Percentiles rank a stretch among this genome's conserved stretches.
These are phyloP conservation scores for Penicillium sp. DNA, from an alignment of 2,329 filamentous ascomycete species.

Conservation along the genomic window DNA sequence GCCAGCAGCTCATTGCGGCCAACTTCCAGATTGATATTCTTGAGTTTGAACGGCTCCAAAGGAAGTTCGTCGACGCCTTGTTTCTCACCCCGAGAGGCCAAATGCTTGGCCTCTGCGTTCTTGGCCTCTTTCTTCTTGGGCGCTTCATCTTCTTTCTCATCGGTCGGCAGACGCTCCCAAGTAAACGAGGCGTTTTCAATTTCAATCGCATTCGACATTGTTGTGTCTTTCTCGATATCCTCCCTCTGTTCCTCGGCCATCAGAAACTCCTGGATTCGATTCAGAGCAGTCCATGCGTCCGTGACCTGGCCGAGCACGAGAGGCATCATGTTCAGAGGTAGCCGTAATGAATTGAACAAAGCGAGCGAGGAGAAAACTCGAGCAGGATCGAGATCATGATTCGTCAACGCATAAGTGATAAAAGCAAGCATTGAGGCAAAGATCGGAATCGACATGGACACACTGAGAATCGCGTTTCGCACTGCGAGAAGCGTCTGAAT, in stretches of 20 bases:
- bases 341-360: slow-evolving; percentile 82
- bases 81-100: slow-evolving; percentile 3
- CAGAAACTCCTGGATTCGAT: slow-evolving; percentile 82
- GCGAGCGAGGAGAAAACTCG: slow-evolving; percentile 88
- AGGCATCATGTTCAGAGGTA: slow-evolving; percentile 84
- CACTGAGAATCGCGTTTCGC: slow-evolving; percentile 75
- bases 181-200: slow-evolving; percentile 62
- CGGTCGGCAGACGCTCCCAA: slow-evolving; percentile 51
- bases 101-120: slow-evolving; percentile 34
- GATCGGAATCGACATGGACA: slow-evolving; percentile 77
- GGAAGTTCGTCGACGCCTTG: slow-evolving; percentile 18
- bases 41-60: slow-evolving; percentile 38
- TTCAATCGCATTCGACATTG: slow-evolving; percentile 56
- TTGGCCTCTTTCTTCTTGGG: slow-evolving; percentile 24
- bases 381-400: slow-evolving; percentile 65
- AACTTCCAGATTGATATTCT: slow-evolving; percentile 32
- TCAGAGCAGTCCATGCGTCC: slow-evolving; percentile 79
- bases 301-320: slow-evolving; percentile 83
- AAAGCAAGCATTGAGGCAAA: slow-evolving; percentile 95
- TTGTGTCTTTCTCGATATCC: slow-evolving; percentile 53
- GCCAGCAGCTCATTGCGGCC: slow-evolving; percentile 43
- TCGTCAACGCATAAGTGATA: slow-evolving; percentile 65
- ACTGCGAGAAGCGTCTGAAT: slow-evolving; percentile 79
- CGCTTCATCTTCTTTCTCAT: slow-evolving; percentile 13
- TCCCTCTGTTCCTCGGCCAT: slow-evolving; percentile 79